Evolutionary conservation across 2,329 filamentous ascomycete species (phyloP).

Genomic region (Gaeumannomyces sp.): DNA sequence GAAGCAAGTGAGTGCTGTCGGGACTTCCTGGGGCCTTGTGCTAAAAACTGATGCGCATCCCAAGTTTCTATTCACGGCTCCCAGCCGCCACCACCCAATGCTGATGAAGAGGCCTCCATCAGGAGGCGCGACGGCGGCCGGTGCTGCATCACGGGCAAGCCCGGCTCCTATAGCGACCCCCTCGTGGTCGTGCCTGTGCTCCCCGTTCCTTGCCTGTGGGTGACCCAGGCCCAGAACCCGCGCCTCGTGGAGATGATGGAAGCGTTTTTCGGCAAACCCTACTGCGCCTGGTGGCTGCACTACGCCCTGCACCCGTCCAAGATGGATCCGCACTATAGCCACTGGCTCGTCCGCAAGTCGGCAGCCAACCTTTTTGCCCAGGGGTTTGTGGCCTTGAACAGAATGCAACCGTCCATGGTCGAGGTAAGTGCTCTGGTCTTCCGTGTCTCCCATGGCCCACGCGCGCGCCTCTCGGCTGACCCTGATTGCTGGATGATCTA

Average conservation of each 20-base stretch:
- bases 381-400: slow-evolving; percentile 20
- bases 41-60: no score
- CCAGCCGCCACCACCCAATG: slow-evolving; percentile 13
- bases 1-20: slow-evolving; percentile 17
- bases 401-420: slow-evolving; percentile 21
- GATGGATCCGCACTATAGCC: slow-evolving; percentile 15
- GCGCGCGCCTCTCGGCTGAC: no score
- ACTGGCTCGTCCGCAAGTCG: slow-evolving; percentile 26
- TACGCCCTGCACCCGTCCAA: slow-evolving; percentile 16
- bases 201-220: slow-evolving; percentile 19
- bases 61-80: slow-evolving; percentile 7
- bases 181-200: slow-evolving; percentile 19
- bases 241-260: slow-evolving; percentile 18
- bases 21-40: no score
- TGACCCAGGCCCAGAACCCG: slow-evolving; percentile 14
- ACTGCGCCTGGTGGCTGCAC: slow-evolving; percentile 27
- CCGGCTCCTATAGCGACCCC: slow-evolving; percentile 17
- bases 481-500: slow-evolving; percentile 4
- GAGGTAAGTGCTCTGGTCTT: slow-evolving; percentile 20
- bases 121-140: slow-evolving; percentile 18
- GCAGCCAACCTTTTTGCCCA: slow-evolving; percentile 17
- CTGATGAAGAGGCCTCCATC: slow-evolving; percentile 12
- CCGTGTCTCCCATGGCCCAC: no score
- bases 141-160: slow-evolving; percentile 22
- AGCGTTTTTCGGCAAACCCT: slow-evolving; percentile 24